Evolutionary conservation across 1,284 basidiomycete genomes (phyloP), one percentile per base, ranked within the genome.

Genomic region (Sporisorium graminicola): DNA sequence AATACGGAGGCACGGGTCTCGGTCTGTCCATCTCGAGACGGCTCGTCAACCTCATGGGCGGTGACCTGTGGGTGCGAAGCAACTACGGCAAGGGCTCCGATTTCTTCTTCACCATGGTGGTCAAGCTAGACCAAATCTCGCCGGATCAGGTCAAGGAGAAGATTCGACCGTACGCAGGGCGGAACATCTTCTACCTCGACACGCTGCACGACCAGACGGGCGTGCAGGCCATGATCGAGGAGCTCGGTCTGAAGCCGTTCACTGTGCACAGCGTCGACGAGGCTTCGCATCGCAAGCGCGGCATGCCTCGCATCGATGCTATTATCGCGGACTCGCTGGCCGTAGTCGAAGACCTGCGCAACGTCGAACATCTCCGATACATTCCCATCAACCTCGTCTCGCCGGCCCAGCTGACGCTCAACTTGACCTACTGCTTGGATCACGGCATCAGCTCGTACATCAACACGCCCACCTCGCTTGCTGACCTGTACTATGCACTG

Each of bases 61-160:
- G 97, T 65, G 94, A 97, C 83, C 93, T 99, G 88, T 99, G 97
- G 97, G 97, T 99, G 51, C 93, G 97, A 86, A 93, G 91, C 69
- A 94, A 97, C 54, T 88, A 87, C 75, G 91, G 93, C 56, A 92
- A 93, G 81, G 97, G 97, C 16, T 94, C 92, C 86, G 92, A 93
- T 86, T 99, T 99, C 90, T 97, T 93, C 91, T 99, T 98, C 88
- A 95, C 94, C 26, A 94, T 95, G 77, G 75, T 84, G 22, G 85
- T 86, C 57, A 82, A 84, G 76, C 67, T 80, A 33, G 85, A 86
- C 59, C 63, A 81, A 24, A 76, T 83, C 60, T 64, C 72, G 53
- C 62, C 66, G 22, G 79, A 77, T 22, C 80, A 81, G 55, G 77
- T 85, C 33, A 58, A 67, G 50, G 83, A 85, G 7, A 84, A 84